Conservation (phyloP, 805 yeast genomes). For the Pichia paraexigua region DNA sequence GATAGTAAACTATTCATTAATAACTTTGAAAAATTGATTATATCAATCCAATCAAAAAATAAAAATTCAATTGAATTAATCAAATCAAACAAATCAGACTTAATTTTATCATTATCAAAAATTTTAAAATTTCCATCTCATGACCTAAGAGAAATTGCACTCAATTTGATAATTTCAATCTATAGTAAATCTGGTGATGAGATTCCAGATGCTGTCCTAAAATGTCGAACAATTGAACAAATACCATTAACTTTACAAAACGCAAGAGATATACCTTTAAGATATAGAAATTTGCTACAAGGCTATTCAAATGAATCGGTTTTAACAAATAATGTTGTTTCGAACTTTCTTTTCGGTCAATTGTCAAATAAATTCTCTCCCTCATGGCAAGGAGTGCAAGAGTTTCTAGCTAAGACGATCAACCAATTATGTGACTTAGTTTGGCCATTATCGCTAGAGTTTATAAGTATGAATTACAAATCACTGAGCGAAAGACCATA, state of each 20-base stretch:
- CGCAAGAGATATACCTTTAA: slow-evolving; percentile 65
- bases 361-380: slow-evolving; percentile 75
- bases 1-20: slow-evolving; percentile 32
- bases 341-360: slow-evolving; percentile 57
- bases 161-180: slow-evolving; percentile 35
- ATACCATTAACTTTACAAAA: slow-evolving; percentile 61
- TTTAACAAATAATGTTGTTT: slow-evolving; percentile 28
- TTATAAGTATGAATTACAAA: slow-evolving; percentile 22
- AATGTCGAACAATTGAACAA: slow-evolving; percentile 56
- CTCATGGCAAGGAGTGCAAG: slow-evolving; percentile 70
- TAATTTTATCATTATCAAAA: slow-evolving; percentile 21
- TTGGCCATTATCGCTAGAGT: slow-evolving; percentile 46
- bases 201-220: slow-evolving; percentile 23
- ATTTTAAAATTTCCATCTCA: slow-evolving; percentile 45
- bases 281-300: slow-evolving; percentile 53
- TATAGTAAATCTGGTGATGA: slow-evolving; percentile 23
- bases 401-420: slow-evolving; percentile 43
- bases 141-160: slow-evolving; percentile 39
- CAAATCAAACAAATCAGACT: slow-evolving; percentile 3
- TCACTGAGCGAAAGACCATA: slow-evolving; percentile 14
- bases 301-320: slow-evolving; percentile 30
- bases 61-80: slow-evolving; percentile 6
- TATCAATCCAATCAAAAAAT: background rate
- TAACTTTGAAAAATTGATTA: slow-evolving; percentile 27
- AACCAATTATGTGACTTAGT: slow-evolving; percentile 35